Base-by-base conservation (phyloP, 306 rosid genomes). In the Boehmeria nivea region DNA sequence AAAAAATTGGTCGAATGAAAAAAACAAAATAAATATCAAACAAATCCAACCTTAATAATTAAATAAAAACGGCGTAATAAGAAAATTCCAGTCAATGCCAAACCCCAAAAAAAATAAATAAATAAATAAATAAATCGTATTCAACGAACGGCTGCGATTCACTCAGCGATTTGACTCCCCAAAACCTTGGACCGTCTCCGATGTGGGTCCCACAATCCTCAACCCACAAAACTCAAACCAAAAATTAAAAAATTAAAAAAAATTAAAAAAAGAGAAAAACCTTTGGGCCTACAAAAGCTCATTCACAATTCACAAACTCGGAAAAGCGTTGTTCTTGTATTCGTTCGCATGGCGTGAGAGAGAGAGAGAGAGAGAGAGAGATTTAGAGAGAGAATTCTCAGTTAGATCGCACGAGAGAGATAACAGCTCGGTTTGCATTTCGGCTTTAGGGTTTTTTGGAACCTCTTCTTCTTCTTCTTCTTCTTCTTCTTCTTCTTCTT, bases 321-420 rank as follows among this genome's bases (percentile, higher is more conserved):
- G 3, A 25, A 38, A 7, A 54, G 59, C 43, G 17, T 54, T 54
- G 43, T 54, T 31, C 27, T 31, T 34, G 17, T 19, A n/a, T 31
- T 12, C 14, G 34, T 68, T 65, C 51, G 71, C 73, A 60, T 53
- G 74, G 78, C 76, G 63, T 75, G 71, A 60, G 27, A 19, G 26
- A 27, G 14, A 8, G 28, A 23, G 22, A 8, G 59, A 31, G 37
- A 31, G 40, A 36, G 26, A 44, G 21, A 43, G 21, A 13, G 26
- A 21, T 4, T 6, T 50, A 40, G 44, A 28, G 53, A 34, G 33
- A 43, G 23, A 15, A 44, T 45, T 42, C n/a, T 18, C 10, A 16
- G 37, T 3, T 49, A 40, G 52, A 23, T 36, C 20, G 40, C 43
- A 51, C 55, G 43, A 15, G 61, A 36, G 56, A 13, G 43, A 22